Evolutionary conservation across 163 green algal species (phyloP).

Genomic region (Scenedesmus sp.): DNA sequence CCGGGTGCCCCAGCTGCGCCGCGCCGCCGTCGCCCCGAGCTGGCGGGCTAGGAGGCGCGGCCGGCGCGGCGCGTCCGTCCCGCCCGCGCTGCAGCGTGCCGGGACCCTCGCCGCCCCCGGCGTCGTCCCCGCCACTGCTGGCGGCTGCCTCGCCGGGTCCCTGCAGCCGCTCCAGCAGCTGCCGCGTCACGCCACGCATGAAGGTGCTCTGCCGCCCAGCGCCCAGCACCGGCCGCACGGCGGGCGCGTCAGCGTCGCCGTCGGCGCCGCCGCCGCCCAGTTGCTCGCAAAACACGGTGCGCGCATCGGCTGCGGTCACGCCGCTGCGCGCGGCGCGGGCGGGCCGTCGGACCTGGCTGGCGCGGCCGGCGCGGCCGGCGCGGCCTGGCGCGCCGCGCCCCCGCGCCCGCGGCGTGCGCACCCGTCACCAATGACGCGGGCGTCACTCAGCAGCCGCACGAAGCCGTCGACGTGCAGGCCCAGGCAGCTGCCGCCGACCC

Average conservation of each 20-base stretch:
- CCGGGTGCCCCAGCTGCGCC: too few relatives aligned
- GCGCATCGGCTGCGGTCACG: constrained; percentile 1
- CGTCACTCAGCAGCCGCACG: constrained; percentile 26
- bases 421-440: constrained; percentile 1
- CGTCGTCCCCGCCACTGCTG: neutral
- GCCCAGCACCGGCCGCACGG: neutral
- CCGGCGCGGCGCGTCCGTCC: too few relatives aligned
- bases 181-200: constrained; percentile 23
- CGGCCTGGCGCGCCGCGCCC: too few relatives aligned
- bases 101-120: neutral
- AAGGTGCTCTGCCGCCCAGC: constrained; percentile 34
- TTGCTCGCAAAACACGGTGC: constrained; percentile 9
- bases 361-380: too few relatives aligned
- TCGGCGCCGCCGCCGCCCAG: too few relatives aligned
- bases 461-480: constrained; percentile 20
- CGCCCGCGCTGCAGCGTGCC: too few relatives aligned
- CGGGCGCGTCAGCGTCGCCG: neutral
- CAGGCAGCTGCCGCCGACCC: neutral
- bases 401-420: too few relatives aligned
- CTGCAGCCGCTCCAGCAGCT: constrained; percentile 32
- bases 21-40: constrained; percentile 34
- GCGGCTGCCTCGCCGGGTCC: neutral
- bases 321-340: neutral
- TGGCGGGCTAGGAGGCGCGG: too few relatives aligned
- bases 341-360: too few relatives aligned